A percentile compares a stretch with the other conserved stretches of the same genome.
These are phyloP conservation scores for Solanum infundibuliforme DNA, from an alignment of 257 asterid species.

Conservation along the genomic window DNA sequence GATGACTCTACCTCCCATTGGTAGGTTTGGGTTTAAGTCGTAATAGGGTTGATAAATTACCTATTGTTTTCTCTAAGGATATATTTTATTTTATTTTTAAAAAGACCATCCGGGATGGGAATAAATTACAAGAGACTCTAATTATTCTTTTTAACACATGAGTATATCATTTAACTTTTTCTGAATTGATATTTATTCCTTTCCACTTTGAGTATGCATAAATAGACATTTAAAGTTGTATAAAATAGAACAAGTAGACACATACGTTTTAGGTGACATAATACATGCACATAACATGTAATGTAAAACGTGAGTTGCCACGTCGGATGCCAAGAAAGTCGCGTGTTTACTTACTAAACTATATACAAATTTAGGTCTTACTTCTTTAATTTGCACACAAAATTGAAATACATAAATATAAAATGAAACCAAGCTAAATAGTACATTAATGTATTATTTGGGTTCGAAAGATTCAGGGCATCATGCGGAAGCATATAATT, in stretches of 20 bases:
- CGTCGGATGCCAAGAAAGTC: neutral
- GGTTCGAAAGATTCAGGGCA: neutral
- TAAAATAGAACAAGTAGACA: too few relatives aligned
- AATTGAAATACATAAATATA: too few relatives aligned
- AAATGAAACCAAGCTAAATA: neutral
- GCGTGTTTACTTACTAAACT: neutral
- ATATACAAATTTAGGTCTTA: too few relatives aligned
- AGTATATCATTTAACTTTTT: too few relatives aligned
- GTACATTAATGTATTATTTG: neutral
- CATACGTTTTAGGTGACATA: too few relatives aligned
- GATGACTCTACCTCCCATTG: neutral
- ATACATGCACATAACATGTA: neutral
- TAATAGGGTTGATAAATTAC: neutral
- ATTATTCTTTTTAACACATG: neutral
- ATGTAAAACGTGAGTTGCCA: neutral
- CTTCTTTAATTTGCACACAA: neutral
- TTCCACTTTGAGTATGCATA: too few relatives aligned
- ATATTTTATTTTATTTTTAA: neutral
- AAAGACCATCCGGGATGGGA: neutral
- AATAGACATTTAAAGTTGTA: too few relatives aligned
- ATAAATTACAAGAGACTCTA: neutral
- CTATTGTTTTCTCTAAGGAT: neutral
- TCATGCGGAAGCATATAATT: too few relatives aligned
- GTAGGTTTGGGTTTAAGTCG: neutral
- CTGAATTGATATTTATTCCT: too few relatives aligned